These are phyloP conservation scores for Sextonia rubra DNA, from an alignment of 164 flowering plant species.

Conservation along the genomic window DNA sequence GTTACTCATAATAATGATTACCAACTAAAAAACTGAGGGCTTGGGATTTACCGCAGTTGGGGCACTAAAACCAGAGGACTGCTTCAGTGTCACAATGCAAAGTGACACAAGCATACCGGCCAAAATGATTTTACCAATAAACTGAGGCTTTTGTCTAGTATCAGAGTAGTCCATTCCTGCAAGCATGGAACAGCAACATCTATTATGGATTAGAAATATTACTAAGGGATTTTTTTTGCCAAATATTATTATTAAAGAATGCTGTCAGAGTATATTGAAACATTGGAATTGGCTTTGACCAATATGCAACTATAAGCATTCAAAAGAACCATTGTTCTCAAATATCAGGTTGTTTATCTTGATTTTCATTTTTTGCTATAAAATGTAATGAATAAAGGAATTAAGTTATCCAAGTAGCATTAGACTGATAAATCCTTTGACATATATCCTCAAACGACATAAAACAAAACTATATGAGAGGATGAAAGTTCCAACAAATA, in stretches of 20 bases:
- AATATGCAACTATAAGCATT: neutral
- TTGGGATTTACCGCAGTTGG: slow-evolving; percentile 49
- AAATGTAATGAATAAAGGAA: no score
- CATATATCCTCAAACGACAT: no score
- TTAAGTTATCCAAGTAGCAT: no score
- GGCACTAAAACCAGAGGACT: slow-evolving; percentile 51
- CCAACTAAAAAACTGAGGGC: neutral
- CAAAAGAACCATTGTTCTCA: neutral
- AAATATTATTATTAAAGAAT: neutral
- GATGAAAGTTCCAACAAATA: no score
- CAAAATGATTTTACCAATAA: slow-evolving; percentile 67
- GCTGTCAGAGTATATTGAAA: neutral
- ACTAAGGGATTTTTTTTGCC: neutral
- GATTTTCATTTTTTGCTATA: neutral
- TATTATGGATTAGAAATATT: neutral
- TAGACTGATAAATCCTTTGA: no score
- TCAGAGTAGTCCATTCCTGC: slow-evolving; percentile 80
- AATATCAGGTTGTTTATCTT: neutral
- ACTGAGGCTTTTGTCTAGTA: slow-evolving; percentile 58
- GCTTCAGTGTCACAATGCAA: slow-evolving; percentile 70
- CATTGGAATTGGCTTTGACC: neutral
- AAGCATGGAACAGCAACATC: slow-evolving; percentile 9
- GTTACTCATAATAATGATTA: neutral
- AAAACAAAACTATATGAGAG: no score
- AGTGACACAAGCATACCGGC: slow-evolving; percentile 58